A percentile compares a stretch with the other conserved stretches of the same genome.
These are phyloP conservation scores for Dendrocalamus latiflorus DNA, from an alignment of 202 grass and related monocot genomes.

Conservation along the genomic window DNA sequence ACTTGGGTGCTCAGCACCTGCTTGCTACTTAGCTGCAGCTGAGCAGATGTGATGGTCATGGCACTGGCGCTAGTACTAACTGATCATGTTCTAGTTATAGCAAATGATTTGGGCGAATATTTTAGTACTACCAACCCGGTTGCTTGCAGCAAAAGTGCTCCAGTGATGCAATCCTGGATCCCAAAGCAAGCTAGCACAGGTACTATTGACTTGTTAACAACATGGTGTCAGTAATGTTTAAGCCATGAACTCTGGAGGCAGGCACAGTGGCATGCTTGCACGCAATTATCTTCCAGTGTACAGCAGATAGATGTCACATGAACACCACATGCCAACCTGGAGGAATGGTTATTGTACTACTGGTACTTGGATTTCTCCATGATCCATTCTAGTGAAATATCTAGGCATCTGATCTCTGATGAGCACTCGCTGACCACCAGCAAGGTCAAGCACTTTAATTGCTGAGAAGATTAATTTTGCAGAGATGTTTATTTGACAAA, in stretches of 20 bases:
- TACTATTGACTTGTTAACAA: slow-evolving; percentile 20
- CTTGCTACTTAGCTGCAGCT: slow-evolving; percentile 23
- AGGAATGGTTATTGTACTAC: background rate
- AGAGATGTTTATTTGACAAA: slow-evolving; percentile 2
- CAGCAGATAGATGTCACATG: background rate
- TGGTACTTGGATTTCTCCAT: slow-evolving; percentile 25
- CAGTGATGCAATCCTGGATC: slow-evolving; percentile 26
- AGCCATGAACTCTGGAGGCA: background rate
- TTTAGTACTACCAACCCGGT: slow-evolving; percentile 15
- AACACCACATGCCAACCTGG: slow-evolving; percentile 33
- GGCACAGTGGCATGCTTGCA: slow-evolving; percentile 5
- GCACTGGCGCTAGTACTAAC: background rate
- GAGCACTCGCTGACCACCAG: slow-evolving; percentile 8
- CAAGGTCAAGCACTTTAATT: slow-evolving; percentile 29
- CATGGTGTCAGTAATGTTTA: background rate
- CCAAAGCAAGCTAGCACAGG: slow-evolving; percentile 8
- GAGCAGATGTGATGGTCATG: slow-evolving; percentile 4
- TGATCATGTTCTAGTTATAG: slow-evolving; percentile 13
- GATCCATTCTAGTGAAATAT: slow-evolving; percentile 15
- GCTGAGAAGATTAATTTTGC: background rate
- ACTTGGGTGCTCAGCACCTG: background rate
- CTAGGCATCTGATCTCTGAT: background rate
- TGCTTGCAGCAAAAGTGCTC: slow-evolving; percentile 34
- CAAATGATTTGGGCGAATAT: slow-evolving; percentile 28
- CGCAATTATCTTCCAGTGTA: background rate